These are phyloP conservation scores for Takakia lepidozioides DNA, from an alignment of 225 moss, liverwort and hornwort genomes.

Conservation along the genomic window DNA sequence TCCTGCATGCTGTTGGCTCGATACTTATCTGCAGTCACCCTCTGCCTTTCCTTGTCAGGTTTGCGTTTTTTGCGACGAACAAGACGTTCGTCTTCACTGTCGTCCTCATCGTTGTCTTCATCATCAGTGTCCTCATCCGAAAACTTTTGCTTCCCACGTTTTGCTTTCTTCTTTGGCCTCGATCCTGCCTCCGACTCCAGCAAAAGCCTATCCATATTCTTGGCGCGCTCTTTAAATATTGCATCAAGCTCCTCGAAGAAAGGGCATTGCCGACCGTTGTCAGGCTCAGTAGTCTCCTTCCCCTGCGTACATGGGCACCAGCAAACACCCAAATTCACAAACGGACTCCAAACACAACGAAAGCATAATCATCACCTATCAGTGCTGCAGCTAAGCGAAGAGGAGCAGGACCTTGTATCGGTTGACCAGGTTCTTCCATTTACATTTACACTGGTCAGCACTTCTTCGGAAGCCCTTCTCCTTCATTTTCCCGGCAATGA, in stretches of 20 bases:
- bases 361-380: background rate
- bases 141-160: slow-evolving; percentile 76
- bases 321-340: background rate
- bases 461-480: slow-evolving; percentile 90
- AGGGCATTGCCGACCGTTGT: slow-evolving; percentile 90
- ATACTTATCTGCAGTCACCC: too few relatives aligned
- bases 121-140: slow-evolving; percentile 94
- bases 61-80: slow-evolving; percentile 87
- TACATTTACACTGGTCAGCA: slow-evolving; percentile 99
- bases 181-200: slow-evolving; percentile 90
- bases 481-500: slow-evolving; percentile 97
- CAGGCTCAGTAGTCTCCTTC: slow-evolving; percentile 85
- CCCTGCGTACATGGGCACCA: slow-evolving; percentile 33
- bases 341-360: background rate
- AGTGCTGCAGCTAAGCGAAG: too few relatives aligned
- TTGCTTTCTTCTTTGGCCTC: slow-evolving; percentile 90
- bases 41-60: slow-evolving; percentile 78
- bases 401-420: slow-evolving; percentile 99
- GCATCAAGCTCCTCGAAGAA: slow-evolving; percentile 96
- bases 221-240: slow-evolving; percentile 94
- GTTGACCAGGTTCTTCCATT: slow-evolving; percentile 99
- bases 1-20: too few relatives aligned
- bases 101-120: slow-evolving; percentile 90
- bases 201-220: slow-evolving; percentile 78
- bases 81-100: slow-evolving; percentile 87